Percentiles rank a stretch among this genome's conserved stretches.
Conservation (phyloP, 352 stramenopile species). For the Plasmopara viticola region DNA sequence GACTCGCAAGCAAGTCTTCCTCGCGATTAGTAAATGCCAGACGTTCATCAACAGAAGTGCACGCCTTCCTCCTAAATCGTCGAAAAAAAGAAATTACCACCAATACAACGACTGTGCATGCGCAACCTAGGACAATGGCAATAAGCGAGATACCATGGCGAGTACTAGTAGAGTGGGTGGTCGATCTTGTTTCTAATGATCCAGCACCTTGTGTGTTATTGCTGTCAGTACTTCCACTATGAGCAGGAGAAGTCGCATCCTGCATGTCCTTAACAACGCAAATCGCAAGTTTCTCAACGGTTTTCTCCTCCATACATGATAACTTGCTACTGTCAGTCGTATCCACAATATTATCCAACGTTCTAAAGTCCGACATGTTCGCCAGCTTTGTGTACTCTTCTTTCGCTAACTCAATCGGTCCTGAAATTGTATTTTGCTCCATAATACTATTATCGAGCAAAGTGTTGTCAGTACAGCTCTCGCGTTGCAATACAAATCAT, state of each 20-base stretch:
- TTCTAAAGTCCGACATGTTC: slow-evolving; percentile 28
- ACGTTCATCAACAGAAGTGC: slow-evolving; percentile 29
- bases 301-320: slow-evolving; percentile 26
- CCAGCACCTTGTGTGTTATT: slow-evolving; percentile 7
- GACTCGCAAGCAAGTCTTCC: slow-evolving; percentile 17
- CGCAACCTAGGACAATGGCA: slow-evolving; percentile 20
- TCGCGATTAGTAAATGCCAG: slow-evolving; percentile 30
- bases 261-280: slow-evolving; percentile 24
- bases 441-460: slow-evolving; percentile 21
- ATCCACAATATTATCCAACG: slow-evolving; percentile 27
- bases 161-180: slow-evolving; percentile 4
- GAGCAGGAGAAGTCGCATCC: slow-evolving; percentile 4
- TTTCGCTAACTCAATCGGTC: slow-evolving; percentile 30
- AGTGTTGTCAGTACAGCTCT: neutral
- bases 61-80: slow-evolving; percentile 31
- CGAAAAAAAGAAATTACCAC: slow-evolving; percentile 33
- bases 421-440: slow-evolving; percentile 31
- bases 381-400: slow-evolving; percentile 22
- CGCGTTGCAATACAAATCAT: neutral
- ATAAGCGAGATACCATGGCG: slow-evolving; percentile 9
- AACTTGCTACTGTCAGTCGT: slow-evolving; percentile 8
- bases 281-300: slow-evolving; percentile 21
- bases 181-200: slow-evolving; percentile 17
- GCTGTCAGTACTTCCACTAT: slow-evolving; percentile 4
- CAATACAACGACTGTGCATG: slow-evolving; percentile 23